Evolutionary conservation across 768 basidiomycete genomes (phyloP), one percentile per base, ranked within the genome.

Genomic region (Agaricus sinodeliciosus): DNA sequence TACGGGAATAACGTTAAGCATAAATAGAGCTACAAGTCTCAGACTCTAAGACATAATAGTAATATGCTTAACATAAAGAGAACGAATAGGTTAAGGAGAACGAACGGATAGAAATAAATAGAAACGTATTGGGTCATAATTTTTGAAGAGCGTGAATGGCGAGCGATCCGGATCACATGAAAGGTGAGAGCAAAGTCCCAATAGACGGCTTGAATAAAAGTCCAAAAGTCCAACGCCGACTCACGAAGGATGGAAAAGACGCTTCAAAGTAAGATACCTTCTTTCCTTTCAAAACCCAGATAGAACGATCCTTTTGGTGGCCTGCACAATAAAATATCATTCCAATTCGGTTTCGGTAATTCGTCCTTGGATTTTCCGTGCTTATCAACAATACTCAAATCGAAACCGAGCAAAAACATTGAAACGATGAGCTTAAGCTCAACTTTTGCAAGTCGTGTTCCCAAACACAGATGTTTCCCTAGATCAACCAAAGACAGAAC

Each of bases 401-500:
- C 77, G 62, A 82, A 85, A 26, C 80, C 80, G 44, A 87, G 68
- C 19, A 87, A 66, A 62, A 88, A 76, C 72, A 85, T 77, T 49
- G 86, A 80, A 11, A 80, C 71, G 41, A 88, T 65, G 48, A 90
- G 74, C 63, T 88, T 90, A 53, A 89, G 75, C 63, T 87, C 82
- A 43, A 89, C 69, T 64, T 81, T 82, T 40, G 87, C 87, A 15
- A 89, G 76, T 34, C 87, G 80, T 58, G 83, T 83, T 16, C 88
- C 87, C 25, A 87, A 76, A 63, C 87, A 90, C 18, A 72, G 65
- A 8, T 80, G 85, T 60, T 79, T 85, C 15, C 87, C 87, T 90
- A 60, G 50, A 51, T 58, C 56, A 48, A 49, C 37, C 50, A 39
- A 31, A 31, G 39, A 41, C 9, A 41, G n/a, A 43, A 16, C 12